Evolutionary conservation across 495 filamentous ascomycete genomes (phyloP), one percentile per base, ranked within the genome.

Genomic region (Penicillium pulvis): DNA sequence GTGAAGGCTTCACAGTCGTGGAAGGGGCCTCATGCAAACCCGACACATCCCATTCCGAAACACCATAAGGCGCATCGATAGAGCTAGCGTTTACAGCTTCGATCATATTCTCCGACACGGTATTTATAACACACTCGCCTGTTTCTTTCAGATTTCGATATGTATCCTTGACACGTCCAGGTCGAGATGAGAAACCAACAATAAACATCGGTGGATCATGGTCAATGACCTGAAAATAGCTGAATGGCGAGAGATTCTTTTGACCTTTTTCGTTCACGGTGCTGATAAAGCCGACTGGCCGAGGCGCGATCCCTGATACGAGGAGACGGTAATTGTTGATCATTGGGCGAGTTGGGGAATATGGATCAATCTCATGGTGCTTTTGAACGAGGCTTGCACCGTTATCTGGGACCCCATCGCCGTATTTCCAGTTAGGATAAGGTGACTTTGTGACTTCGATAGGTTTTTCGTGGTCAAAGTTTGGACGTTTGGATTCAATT

Each of bases 181-280:
- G 75, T 11, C 80, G 74, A 4, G 77, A 77, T 0, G 82, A 79
- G 68, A 90, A 89, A 3, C 92, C 90, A 7, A 96, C 71, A 24
- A 82, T 82, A 75, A 97, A 94, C 48, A 94, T 80, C 2, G 92
- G 92, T 3, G 92, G 92, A 71, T 96, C 92, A 66, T 92, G 89
- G 62, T 87, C 85, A 53, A 96, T 79, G 9, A 96, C 67, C 51
- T 89, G 82, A 71, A 90, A 90, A 75, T 92, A 96, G 58, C 81
- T 85, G 75, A 91, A 95, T 0, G 91, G 91, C 0, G 91, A 87
- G 1, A 96, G 82, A 71, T 97, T 97, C 36, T 79, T 81, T 67
- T 61, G 55, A 48, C 82, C 81, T 56, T 83, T 75, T 30, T 69
- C 70, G n/a, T 69, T 77, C 1, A 77, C 67, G 2, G 83, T 87